Evolutionary conservation across 768 basidiomycete genomes (phyloP), one percentile per base, ranked within the genome.

Genomic region (Collybiopsis confluens): DNA sequence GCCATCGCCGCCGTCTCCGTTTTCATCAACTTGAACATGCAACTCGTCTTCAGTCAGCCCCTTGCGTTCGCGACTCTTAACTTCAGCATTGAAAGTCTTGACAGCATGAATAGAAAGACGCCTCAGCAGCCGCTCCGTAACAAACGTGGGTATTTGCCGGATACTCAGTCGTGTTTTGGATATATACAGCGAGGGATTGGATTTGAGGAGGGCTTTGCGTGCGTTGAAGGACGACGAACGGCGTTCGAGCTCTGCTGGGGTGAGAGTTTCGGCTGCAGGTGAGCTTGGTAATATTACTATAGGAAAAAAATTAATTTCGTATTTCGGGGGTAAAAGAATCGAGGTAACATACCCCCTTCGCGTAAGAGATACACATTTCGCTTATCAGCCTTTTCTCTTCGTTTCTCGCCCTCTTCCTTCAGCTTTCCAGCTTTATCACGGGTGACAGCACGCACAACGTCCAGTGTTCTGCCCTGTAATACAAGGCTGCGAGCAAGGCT

Each of bases 301-400:
- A 20, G 23, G 30, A 46, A 20, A 15, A 16, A 38, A 11, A 13
- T 59, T 20, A 55, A 43, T 56, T 30, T 18, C 24, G 13, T 45
- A 8, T 13, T 21, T 24, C 26, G 11, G 24, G 8, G 33, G 18
- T 9, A 23, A 16, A 40, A 13, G 56, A 46, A 49, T 45, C 18
- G 26, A 36, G 47, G 33, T 6, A 26, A 71, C 84, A 60, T 63
- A 91, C 95, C 91, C 75, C 97, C 97, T 81, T 99, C 97, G 11
- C 92, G 83, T 60, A 99, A 79, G 55, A 99, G 82, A 66, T 99
- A 98, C 65, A 97, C 83, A 65, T 98, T 97, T 21, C 96, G 81
- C 66, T 96, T 95, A 69, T 99, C 97, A 1, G 86, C 86, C 68
- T 95, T 95, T 68, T 92, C 85, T 45, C 92, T 78, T 56, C 80